Conservation (phyloP, 768 basidiomycete species). For the Lentinus brumalis region DNA sequence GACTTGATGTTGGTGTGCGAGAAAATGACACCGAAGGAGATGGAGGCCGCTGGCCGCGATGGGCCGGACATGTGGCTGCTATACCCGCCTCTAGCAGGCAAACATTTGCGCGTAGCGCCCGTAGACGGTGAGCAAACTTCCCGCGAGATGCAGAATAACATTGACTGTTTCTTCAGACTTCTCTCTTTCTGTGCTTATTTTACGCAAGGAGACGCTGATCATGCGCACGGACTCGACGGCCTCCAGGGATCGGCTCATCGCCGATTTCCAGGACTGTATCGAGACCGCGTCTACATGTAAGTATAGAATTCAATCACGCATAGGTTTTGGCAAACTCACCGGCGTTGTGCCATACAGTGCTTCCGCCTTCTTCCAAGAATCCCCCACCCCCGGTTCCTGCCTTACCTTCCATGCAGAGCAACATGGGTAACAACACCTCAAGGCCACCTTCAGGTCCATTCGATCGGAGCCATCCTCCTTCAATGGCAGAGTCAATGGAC, state of each 20-base stretch:
- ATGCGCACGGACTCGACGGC: constrained; percentile 62
- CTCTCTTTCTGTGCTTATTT: constrained; percentile 73
- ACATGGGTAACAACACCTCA: constrained; percentile 24
- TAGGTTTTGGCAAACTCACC: constrained; percentile 1
- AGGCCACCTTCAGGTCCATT: constrained; percentile 25
- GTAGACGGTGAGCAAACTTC: constrained; percentile 43
- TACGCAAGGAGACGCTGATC: constrained; percentile 84
- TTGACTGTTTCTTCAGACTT: constrained; percentile 49
- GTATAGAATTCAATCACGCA: constrained; percentile 31
- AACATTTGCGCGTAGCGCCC: constrained; percentile 77
- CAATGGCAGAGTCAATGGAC: constrained; percentile 12
- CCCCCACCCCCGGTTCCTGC: constrained; percentile 68
- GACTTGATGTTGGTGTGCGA: constrained; percentile 93
- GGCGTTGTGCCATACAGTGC: neutral
- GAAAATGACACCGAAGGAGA: constrained; percentile 72
- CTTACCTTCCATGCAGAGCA: constrained; percentile 31
- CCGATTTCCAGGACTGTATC: constrained; percentile 81
- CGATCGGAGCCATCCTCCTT: constrained; percentile 11
- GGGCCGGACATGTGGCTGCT: constrained; percentile 87
- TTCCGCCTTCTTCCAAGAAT: constrained; percentile 48
- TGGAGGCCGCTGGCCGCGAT: constrained; percentile 46
- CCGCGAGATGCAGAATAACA: neutral
- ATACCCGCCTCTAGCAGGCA: constrained; percentile 95
- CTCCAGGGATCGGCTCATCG: constrained; percentile 61
- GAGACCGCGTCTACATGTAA: constrained; percentile 75